Percentiles rank a stretch among this genome's conserved stretches.
These are phyloP conservation scores for Apiosordaria backusii DNA, from an alignment of 495 filamentous ascomycete genomes.

Conservation along the genomic window DNA sequence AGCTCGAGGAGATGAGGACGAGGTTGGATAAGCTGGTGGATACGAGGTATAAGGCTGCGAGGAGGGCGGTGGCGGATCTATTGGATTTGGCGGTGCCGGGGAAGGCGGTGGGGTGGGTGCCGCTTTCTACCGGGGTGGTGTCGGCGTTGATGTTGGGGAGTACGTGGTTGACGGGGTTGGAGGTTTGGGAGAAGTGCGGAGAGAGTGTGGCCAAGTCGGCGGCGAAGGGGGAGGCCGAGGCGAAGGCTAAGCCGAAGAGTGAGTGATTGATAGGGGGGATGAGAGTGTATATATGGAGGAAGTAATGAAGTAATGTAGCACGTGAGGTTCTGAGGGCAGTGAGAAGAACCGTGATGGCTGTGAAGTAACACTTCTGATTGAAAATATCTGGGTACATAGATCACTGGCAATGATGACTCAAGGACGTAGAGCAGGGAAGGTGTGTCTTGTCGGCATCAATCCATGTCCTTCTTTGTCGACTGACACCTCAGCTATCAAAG, in stretches of 20 bases:
- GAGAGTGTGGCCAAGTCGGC: slow-evolving; percentile 24
- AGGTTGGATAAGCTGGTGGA: slow-evolving; percentile 4
- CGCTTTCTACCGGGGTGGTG: slow-evolving; percentile 41
- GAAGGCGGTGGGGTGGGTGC: slow-evolving; percentile 53
- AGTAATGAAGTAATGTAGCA: too few relatives aligned
- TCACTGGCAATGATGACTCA: too few relatives aligned
- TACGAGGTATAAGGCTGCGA: slow-evolving; percentile 21
- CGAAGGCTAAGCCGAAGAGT: slow-evolving; percentile 4
- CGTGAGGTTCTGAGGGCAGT: too few relatives aligned
- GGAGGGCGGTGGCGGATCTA: slow-evolving; percentile 48
- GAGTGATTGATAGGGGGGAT: too few relatives aligned
- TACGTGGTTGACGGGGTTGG: slow-evolving; percentile 52
- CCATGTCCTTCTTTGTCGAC: too few relatives aligned
- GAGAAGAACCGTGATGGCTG: too few relatives aligned
- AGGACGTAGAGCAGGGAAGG: too few relatives aligned
- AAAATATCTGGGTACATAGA: too few relatives aligned
- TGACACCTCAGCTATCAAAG: too few relatives aligned
- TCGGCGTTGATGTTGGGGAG: slow-evolving; percentile 54
- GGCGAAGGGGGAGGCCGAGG: background rate
- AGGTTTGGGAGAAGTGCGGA: slow-evolving; percentile 56
- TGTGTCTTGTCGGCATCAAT: too few relatives aligned
- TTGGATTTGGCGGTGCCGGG: slow-evolving; percentile 58
- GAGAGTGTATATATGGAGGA: background rate
- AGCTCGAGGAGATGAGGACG: slow-evolving; percentile 3
- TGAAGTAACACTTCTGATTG: too few relatives aligned